Conservation (phyloP, 768 basidiomycete species). For the Kwoniella shandongensis region DNA sequence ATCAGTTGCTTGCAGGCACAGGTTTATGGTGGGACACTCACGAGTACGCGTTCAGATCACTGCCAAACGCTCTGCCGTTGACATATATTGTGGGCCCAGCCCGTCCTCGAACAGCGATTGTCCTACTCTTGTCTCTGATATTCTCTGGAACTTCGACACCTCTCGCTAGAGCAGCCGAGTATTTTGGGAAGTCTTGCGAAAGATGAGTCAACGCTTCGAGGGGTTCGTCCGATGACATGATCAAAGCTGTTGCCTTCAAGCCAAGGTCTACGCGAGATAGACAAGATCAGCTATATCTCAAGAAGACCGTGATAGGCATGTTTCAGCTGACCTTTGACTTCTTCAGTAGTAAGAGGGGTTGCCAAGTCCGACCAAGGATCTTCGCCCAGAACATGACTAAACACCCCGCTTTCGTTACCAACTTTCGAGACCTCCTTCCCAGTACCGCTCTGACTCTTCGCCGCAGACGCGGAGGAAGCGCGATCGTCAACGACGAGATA, state of each 20-base stretch:
- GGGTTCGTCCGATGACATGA: conserved; percentile 63
- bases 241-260: conserved; percentile 70
- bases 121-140: conserved; percentile 60
- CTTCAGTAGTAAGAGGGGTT: conserved; percentile 49
- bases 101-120: conserved; percentile 57
- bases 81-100: conserved; percentile 63
- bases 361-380: conserved; percentile 47
- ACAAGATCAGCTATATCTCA: conserved; percentile 52
- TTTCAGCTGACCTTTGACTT: conserved; percentile 59
- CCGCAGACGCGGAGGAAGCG: background rate
- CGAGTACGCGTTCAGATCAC: conserved; percentile 71
- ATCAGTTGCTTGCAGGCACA: background rate
- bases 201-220: conserved; percentile 66
- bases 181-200: conserved; percentile 85
- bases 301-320: too few species aligned
- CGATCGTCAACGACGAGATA: conserved; percentile 93
- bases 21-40: conserved; percentile 42
- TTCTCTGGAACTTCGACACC: conserved; percentile 64
- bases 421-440: background rate
- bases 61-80: conserved; percentile 69
- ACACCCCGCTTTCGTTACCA: conserved; percentile 8
- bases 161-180: conserved; percentile 70
- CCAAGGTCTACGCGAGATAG: conserved; percentile 60
- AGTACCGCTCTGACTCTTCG: background rate
- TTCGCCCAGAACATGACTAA: conserved; percentile 34